These are phyloP conservation scores for Blastobotrys elegans DNA, from an alignment of 1,139 yeast species.

Conservation along the genomic window DNA sequence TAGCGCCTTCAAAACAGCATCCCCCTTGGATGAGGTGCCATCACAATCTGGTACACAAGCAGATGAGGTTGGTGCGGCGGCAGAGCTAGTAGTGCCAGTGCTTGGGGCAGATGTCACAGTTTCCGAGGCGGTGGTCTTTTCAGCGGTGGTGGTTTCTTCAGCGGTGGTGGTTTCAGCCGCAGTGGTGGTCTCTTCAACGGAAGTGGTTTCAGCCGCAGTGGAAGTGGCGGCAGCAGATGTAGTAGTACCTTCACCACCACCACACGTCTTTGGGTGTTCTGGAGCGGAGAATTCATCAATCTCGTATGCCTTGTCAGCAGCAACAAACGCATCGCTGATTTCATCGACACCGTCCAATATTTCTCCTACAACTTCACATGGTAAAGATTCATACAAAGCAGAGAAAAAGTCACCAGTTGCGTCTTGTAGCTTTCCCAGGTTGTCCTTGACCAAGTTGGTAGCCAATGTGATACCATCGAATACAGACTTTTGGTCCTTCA, in stretches of 20 bases:
- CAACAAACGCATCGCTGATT: slow-evolving; percentile 6
- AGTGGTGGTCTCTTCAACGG: not conserved
- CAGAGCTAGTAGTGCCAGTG: not conserved
- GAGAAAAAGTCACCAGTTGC: slow-evolving; percentile 5
- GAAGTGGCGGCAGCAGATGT: slow-evolving; percentile 1
- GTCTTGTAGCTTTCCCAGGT: slow-evolving; percentile 2
- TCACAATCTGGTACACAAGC: slow-evolving; percentile 7
- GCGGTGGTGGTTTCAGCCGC: not conserved
- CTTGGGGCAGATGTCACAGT: not conserved
- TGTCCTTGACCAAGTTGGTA: not conserved
- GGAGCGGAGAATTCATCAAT: slow-evolving; percentile 1
- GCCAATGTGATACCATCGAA: slow-evolving; percentile 4
- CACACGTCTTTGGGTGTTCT: slow-evolving; percentile 8
- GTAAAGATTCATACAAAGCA: slow-evolving; percentile 5
- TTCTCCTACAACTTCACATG: slow-evolving; percentile 8
- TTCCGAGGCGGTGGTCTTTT: not conserved
- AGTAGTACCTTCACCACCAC: not conserved
- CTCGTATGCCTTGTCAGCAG: slow-evolving; percentile 6
- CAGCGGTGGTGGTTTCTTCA: not conserved
- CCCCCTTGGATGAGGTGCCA: not conserved
- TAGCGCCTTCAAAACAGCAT: slow-evolving; percentile 1
- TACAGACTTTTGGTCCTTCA: slow-evolving; percentile 1
- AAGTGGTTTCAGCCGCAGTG: not conserved
- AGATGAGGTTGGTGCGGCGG: slow-evolving; percentile 10
- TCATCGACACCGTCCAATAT: slow-evolving; percentile 7